phyloP scores from a whole-genome alignment of 2,329 filamentous ascomycete species.

The Aspergillus neoniger region DNA sequence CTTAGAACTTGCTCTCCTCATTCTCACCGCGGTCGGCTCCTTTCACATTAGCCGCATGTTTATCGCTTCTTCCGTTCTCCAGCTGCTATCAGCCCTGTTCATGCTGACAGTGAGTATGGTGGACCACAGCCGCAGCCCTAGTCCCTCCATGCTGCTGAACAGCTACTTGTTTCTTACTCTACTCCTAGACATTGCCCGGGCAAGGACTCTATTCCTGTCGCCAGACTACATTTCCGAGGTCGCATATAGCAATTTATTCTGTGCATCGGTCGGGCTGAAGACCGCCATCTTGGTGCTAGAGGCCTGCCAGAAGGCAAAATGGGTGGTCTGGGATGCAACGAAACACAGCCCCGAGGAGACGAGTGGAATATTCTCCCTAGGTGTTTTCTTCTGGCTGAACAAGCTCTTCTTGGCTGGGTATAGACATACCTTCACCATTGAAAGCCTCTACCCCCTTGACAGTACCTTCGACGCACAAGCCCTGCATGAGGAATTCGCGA shows the following conservation, averaged over 20 bases:
- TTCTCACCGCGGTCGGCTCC: conserved; percentile 18
- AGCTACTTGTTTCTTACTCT: conserved; percentile 44
- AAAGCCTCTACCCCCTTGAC: not conserved
- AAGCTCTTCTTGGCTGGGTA: no score
- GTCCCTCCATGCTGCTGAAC: conserved; percentile 45
- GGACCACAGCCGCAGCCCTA: conserved; percentile 42
- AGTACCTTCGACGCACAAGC: no score
- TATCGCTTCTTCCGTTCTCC: conserved; percentile 31
- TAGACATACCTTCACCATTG: not conserved
- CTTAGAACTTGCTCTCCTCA: conserved; percentile 28
- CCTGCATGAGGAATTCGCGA: no score
- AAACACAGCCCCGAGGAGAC: not conserved
- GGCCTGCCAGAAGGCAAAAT: conserved; percentile 26
- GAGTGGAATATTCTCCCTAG: not conserved
- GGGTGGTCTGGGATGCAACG: conserved; percentile 25
- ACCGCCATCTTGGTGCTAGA: conserved; percentile 21
- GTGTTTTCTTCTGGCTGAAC: not conserved
- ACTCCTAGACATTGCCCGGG: conserved; percentile 43
- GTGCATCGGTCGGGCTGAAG: conserved; percentile 18
- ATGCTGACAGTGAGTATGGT: conserved; percentile 11
- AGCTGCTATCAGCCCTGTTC: conserved; percentile 26
- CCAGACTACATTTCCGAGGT: conserved; percentile 3
- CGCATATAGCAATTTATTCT: conserved; percentile 4
- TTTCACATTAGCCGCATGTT: conserved; percentile 27
- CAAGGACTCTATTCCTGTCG: conserved; percentile 36